These are phyloP conservation scores for Blechomonas ayalai DNA, from an alignment of 208 protist genomes.

Conservation along the genomic window DNA sequence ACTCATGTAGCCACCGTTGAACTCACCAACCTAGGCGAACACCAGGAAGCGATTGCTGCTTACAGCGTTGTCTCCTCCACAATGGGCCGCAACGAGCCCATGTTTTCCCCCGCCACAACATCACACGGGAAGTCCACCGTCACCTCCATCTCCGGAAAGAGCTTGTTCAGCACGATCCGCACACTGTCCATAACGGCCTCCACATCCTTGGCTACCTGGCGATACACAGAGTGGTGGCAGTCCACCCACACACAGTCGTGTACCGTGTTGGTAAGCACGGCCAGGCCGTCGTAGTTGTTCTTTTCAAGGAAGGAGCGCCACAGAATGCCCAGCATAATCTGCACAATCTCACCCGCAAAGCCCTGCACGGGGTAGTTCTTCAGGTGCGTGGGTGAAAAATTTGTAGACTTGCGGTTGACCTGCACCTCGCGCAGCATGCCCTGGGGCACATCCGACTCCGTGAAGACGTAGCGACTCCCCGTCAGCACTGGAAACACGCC, in stretches of 20 bases:
- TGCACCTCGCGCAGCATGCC: slow-evolving; percentile 48
- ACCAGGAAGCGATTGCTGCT: neutral
- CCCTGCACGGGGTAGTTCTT: slow-evolving; percentile 93
- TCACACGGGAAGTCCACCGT: slow-evolving; percentile 86
- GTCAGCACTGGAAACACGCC: slow-evolving; percentile 90
- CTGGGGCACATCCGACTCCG: slow-evolving; percentile 81
- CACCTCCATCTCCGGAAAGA: slow-evolving; percentile 81
- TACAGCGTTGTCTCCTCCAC: slow-evolving; percentile 60
- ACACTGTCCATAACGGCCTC: slow-evolving; percentile 84
- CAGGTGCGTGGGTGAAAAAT: slow-evolving; percentile 88
- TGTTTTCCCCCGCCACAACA: slow-evolving; percentile 83
- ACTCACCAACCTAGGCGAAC: neutral
- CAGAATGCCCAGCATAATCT: slow-evolving; percentile 88
- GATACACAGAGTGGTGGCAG: slow-evolving; percentile 75
- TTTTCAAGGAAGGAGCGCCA: slow-evolving; percentile 81
- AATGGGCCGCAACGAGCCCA: slow-evolving; percentile 77
- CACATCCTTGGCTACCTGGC: slow-evolving; percentile 71
- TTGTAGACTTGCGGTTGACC: slow-evolving; percentile 73
- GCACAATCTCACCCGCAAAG: slow-evolving; percentile 92
- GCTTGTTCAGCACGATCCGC: slow-evolving; percentile 61
- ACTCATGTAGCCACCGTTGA: too few species aligned
- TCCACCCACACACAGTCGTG: slow-evolving; percentile 94
- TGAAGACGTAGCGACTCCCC: slow-evolving; percentile 87
- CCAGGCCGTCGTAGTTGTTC: slow-evolving; percentile 87
- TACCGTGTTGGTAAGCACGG: slow-evolving; percentile 89